Conservation (phyloP, 139 green algal species). For the Pseudopediastrum boryanum region DNA sequence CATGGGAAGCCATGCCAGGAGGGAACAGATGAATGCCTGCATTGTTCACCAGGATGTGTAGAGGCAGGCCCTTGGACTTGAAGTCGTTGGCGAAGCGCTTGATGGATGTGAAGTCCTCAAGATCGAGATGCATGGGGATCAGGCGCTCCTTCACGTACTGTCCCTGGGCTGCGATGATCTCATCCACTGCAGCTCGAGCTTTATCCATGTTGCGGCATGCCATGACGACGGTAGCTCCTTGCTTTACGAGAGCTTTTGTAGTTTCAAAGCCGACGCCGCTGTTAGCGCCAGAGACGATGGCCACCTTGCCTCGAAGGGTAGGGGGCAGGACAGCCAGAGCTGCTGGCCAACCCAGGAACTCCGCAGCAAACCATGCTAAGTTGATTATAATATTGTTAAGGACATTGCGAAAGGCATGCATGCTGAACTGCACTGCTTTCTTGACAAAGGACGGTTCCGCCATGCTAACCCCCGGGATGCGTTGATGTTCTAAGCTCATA, state of each 20-base stretch:
- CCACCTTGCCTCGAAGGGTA: constrained; percentile 16
- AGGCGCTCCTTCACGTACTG: constrained; percentile 2
- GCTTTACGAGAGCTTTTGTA: constrained; percentile 30
- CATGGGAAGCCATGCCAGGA: no score
- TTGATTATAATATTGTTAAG: neutral
- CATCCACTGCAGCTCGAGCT: neutral
- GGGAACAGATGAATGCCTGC: no score
- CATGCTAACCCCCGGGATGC: no score
- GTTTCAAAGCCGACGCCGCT: constrained; percentile 22
- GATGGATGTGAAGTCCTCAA: constrained; percentile 24
- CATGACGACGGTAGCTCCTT: constrained; percentile 36
- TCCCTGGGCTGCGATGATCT: no score
- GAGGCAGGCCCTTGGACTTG: constrained; percentile 4
- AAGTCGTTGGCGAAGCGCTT: constrained; percentile 20
- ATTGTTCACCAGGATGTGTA: constrained; percentile 34
- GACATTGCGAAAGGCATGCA: no score
- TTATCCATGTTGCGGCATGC: constrained; percentile 15
- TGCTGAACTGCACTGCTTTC: no score
- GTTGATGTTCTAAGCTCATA: no score
- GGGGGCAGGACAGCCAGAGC: constrained; percentile 23
- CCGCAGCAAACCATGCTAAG: constrained; percentile 13
- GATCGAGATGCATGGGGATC: constrained; percentile 9
- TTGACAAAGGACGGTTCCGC: no score
- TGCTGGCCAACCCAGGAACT: constrained; percentile 16
- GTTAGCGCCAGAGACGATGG: constrained; percentile 26